Base-by-base conservation (phyloP, 306 rosid genomes). In the Castanea crenata region DNA sequence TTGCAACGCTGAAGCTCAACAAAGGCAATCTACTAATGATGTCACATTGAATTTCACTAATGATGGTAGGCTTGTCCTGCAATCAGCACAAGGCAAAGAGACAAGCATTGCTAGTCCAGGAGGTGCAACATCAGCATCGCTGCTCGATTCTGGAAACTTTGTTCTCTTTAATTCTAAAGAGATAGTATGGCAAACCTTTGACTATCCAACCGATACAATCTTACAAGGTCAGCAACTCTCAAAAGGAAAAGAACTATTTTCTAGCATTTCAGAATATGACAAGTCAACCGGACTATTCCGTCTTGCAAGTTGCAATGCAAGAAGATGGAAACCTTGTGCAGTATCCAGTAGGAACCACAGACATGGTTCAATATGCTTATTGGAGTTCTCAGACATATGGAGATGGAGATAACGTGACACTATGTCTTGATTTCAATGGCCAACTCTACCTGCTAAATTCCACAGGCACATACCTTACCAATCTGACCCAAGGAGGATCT, bases 141-240 rank as follows among this genome's bases (percentile, higher is more conserved):
- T 83, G 80, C 55, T 75, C 0, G 64, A 83, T 62, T 79, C 83
- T 0, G 83, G 86, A 29, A 83, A 83, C 35, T 83, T 78, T 21
- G 80, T 74, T 75, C 54, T 75, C 7, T 75, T 67, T 63, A 69
- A 69, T 32, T 69, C 80, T 7, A 15, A 5, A n/a, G 29, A 15
- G 0, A n/a, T 75, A 14, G 25, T 75, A 2, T 80, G 84, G 80
- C 72, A 74, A 52, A 80, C 74, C 20, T 80, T 80, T n/a, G 13
- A 25, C 2, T 11, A 74, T 35, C 83, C 84, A 46, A 70, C 80
- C 2, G 84, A 81, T 46, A 81, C 84, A 65, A 71, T 81, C 63
- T 62, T 81, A 55, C 81, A 75, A 4, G 70, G n/a, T 34, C 85
- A 81, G 63, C 35, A 20, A n/a, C 81, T 82, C 13, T 1, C 10